Evolutionary conservation across 2,329 filamentous ascomycete species (phyloP).

Genomic region (Alternaria longipes): DNA sequence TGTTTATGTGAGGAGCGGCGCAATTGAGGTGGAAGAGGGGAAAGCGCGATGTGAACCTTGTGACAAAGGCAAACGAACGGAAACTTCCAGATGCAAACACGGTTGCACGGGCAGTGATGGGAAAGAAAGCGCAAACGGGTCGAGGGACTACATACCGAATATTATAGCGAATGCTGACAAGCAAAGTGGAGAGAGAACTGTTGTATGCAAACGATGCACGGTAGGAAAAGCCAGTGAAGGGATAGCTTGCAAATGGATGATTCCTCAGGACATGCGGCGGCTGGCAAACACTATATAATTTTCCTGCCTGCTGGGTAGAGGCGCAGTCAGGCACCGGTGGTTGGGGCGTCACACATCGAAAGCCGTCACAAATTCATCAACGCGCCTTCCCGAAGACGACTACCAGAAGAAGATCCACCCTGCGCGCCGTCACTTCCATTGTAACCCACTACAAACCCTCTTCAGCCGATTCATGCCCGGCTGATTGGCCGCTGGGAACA

Average conservation of each 20-base stretch:
- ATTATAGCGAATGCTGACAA: slow-evolving; percentile 7
- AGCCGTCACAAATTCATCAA: slow-evolving; percentile 7
- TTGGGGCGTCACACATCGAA: slow-evolving; percentile 22
- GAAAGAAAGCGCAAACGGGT: slow-evolving; percentile 4
- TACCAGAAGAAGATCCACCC: background rate
- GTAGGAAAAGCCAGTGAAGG: slow-evolving; percentile 5
- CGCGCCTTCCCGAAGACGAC: background rate
- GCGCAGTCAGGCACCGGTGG: slow-evolving; percentile 24
- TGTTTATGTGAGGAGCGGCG: slow-evolving; percentile 11
- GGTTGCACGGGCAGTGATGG: slow-evolving; percentile 5
- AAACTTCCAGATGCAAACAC: background rate
- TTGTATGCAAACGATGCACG: slow-evolving; percentile 1
- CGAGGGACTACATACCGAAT: slow-evolving; percentile 12
- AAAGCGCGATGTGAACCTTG: slow-evolving; percentile 7
- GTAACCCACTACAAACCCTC: slow-evolving; percentile 2
- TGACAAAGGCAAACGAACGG: slow-evolving; percentile 10
- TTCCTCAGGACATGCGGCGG: slow-evolving; percentile 10
- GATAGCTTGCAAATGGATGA: background rate
- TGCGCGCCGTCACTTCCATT: slow-evolving; percentile 7
- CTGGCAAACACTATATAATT: slow-evolving; percentile 27
- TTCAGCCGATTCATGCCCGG: background rate
- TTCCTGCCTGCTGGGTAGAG: slow-evolving; percentile 6
- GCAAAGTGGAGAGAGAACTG: background rate
- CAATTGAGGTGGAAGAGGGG: slow-evolving; percentile 8
- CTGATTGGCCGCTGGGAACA: slow-evolving; percentile 12